Base-by-base conservation (phyloP, 2,329 filamentous ascomycete genomes). In the Ophiostoma pallidulum region DNA sequence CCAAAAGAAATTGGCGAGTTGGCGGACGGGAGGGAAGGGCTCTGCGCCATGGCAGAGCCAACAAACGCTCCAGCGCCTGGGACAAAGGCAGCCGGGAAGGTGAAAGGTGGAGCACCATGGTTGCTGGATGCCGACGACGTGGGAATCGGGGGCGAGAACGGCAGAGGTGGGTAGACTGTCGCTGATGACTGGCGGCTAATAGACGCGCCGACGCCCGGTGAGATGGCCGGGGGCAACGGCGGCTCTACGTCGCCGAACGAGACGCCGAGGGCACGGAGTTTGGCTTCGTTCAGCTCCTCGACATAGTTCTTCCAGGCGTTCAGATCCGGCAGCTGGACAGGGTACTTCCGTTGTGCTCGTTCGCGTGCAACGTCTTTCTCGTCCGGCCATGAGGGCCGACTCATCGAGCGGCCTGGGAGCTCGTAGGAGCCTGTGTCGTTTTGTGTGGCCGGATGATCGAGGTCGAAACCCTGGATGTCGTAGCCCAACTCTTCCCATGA, bases 191-290 rank as follows among this genome's bases (percentile, higher is more conserved):
- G 83, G 49, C 83, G 72, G 58, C 80, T 83, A 54, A 82, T 69
- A 43, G 74, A 70, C 9, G 76, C 56, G 8, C 49, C 73, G 4
- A 71, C 71, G n/a, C 70, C 77, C 9, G 82, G 82, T 13, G 88
- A 91, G 54, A 83, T 73, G 4, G 80, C 78, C 36, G 73, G 78
- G 2, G 51, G 52, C 51, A 76, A 67, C 24, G 69, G 67, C 10
- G 80, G 78, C 44, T 92, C 86, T 6, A 88, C 83, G 41, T 84
- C 80, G 31, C 81, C 86, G 51, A 86, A 74, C 16, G 80, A 89
- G 12, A 97, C 92, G 54, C 92, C 92, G 47, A 98, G 74, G 43
- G 91, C 90, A 52, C 89, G 82, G 45, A 98, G 73, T 67, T 96
- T 98, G 51, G 91, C 88, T 67, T 98, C 92, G 56, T 86, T 81